Evolutionary conservation across 1,284 basidiomycete species (phyloP), one percentile per base, ranked within the genome.

Genomic region (Trichosporon ovoides): DNA sequence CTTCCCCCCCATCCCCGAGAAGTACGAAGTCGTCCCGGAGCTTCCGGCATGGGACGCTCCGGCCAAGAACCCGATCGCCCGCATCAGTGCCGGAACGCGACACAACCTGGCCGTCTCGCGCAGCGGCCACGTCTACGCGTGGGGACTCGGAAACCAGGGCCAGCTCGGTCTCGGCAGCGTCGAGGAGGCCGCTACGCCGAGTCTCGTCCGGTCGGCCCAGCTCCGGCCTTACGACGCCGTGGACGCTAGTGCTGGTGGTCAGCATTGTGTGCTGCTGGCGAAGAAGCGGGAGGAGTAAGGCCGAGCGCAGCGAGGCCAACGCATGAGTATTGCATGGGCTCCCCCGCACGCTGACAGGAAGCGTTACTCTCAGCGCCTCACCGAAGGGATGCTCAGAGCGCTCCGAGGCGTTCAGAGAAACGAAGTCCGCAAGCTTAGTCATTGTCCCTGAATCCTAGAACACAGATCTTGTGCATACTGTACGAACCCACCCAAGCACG

Each of bases 71-170:
- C 85, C 84, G 6, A 84, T 94, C 63, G 81, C 86, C 16, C 82
- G 85, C 55, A 83, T 96, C 65, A 84, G 87, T 3, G 85, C 83
- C 11, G 93, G 92, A 2, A 84, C 84, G 37, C 84, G 91, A 67
- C 89, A 89, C 74, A 92, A 87, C 67, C 82, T 93, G 61, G 92
- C 89, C 3, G 83, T 93, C 50, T 88, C 88, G 16, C 78, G 79
- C 56, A 85, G 82, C 43, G 91, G 91, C 12, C 86, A 87, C 28
- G 78, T 91, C 61, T 93, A 91, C 72, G 81, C 86, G 38, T 95
- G 91, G 91, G 91, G 91, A 50, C 84, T 88, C 63, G 89, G 90
- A 19, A 83, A 69, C 58, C 65, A 68, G 56, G 75, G 72, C 54
- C 79, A 81, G 64, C 73, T 82, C n/a, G 81, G 81, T 24, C 75